Evolutionary conservation across 2,329 filamentous ascomycete genomes (phyloP), one percentile per base, ranked within the genome.

Genomic region (Colletotrichum melonis): DNA sequence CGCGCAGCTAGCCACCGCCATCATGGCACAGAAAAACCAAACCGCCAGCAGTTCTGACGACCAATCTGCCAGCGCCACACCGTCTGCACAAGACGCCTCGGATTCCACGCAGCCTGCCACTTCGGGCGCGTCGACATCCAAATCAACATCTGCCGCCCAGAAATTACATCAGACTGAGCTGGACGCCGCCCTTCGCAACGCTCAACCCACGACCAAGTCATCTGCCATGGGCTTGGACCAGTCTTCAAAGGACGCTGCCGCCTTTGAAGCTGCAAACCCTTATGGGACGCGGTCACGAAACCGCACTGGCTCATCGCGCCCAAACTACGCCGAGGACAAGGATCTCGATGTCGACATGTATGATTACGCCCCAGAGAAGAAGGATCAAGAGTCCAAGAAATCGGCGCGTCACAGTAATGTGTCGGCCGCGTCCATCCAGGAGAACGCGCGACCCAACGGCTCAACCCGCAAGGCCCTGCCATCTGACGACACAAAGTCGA

Each of bases 211-310:
- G 85, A 86, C 82, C 67, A 87, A 86, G 76, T 84, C 88, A 72
- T 83, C 84, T 71, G 82, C 83, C 32, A 80, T 84, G 32, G 84
- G 83, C 72, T 85, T 86, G 68, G 87, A 87, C 75, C 79, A 82
- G 73, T 80, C 84, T 60, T 80, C 83, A 71, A 90, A 88, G 80
- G 89, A 90, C 73, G 57, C 67, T 11, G 82, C 80, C 76, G 84
- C 84, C 76, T 80, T 85, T 77, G 88, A 89, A 76, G 85, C 84
- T 32, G 86, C 92, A 63, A 92, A 91, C 77, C 92, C 91, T 60
- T 98, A 99, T 84, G 96, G 96, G 79, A 99, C 97, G 81, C 93
- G 95, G 79, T 98, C 95, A 78, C 93, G 97, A 82, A 97, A 97
- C 84, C 93, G 95, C 79, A 92, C 90, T 71, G 93, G 93, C 79